phyloP scores from a whole-genome alignment of 495 filamentous ascomycete species.

The Penicillium longicatenatum region DNA sequence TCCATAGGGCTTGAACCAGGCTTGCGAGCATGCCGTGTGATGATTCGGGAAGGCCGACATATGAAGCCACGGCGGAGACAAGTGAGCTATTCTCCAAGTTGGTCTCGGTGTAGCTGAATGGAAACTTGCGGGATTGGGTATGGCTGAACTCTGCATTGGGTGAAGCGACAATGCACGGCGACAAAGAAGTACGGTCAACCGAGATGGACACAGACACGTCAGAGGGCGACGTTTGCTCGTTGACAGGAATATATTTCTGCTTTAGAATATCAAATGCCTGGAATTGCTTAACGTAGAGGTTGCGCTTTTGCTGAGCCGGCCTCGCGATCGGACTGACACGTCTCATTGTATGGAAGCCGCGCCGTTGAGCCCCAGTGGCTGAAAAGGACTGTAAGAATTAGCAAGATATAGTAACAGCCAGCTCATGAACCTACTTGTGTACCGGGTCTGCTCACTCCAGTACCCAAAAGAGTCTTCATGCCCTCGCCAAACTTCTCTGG shows the following conservation, averaged over 20 bases:
- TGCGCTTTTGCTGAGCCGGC: slow-evolving; percentile 47
- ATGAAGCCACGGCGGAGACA: slow-evolving; percentile 45
- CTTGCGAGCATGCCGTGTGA: slow-evolving; percentile 44
- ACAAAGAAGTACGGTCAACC: slow-evolving; percentile 63
- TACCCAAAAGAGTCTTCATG: slow-evolving; percentile 60
- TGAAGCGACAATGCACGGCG: slow-evolving; percentile 69
- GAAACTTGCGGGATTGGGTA: slow-evolving; percentile 52
- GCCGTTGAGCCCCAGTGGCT: slow-evolving; percentile 34
- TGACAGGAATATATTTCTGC: slow-evolving; percentile 50
- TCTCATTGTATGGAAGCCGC: slow-evolving; percentile 55
- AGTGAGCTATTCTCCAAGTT: slow-evolving; percentile 33
- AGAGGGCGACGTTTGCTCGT: slow-evolving; percentile 37
- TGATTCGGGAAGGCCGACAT: slow-evolving; percentile 52
- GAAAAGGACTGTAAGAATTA: slow-evolving; percentile 26
- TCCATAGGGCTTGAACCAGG: slow-evolving; percentile 56
- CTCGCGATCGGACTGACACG: slow-evolving; percentile 21
- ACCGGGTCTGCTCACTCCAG: slow-evolving; percentile 23
- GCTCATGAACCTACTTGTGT: slow-evolving; percentile 27
- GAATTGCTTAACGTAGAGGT: slow-evolving; percentile 58
- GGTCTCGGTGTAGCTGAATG: slow-evolving; percentile 57
- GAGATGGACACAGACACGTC: slow-evolving; percentile 60
- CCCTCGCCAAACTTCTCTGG: slow-evolving; percentile 76
- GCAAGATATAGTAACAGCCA: not conserved
- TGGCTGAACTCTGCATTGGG: slow-evolving; percentile 43
- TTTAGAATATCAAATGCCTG: slow-evolving; percentile 63